Conservation (phyloP, 805 yeast genomes). For the Saturnispora sekii region DNA sequence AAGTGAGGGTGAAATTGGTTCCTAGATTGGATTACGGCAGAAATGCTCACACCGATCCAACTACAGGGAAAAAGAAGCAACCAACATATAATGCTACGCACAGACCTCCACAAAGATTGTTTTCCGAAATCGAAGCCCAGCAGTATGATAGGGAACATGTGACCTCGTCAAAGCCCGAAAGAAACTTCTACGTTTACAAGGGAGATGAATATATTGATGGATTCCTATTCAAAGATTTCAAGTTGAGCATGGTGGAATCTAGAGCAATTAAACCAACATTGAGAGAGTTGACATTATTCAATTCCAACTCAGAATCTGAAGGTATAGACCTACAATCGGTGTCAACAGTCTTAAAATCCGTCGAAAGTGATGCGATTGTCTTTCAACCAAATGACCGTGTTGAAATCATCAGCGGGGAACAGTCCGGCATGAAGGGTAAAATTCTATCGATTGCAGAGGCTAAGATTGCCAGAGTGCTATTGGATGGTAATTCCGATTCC, state of each 20-base stretch:
- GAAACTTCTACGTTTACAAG: slow-evolving; percentile 57
- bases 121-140: slow-evolving; percentile 82
- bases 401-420: slow-evolving; percentile 88
- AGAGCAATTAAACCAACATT: slow-evolving; percentile 74
- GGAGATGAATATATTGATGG: slow-evolving; percentile 91
- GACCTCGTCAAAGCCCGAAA: slow-evolving; percentile 49
- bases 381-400: slow-evolving; percentile 94
- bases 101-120: slow-evolving; percentile 79
- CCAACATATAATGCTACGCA: slow-evolving; percentile 46
- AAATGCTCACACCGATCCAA: slow-evolving; percentile 24
- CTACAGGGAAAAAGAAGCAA: slow-evolving; percentile 28
- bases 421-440: slow-evolving; percentile 76
- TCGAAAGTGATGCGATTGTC: slow-evolving; percentile 41
- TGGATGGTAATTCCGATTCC: slow-evolving; percentile 33
- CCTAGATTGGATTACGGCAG: slow-evolving; percentile 92
- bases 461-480: slow-evolving; percentile 41
- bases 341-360: slow-evolving; percentile 73
- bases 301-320: slow-evolving; percentile 39
- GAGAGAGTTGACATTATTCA: slow-evolving; percentile 79
- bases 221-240: slow-evolving; percentile 76
- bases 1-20: slow-evolving; percentile 84
- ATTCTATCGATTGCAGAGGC: slow-evolving; percentile 57
- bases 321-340: slow-evolving; percentile 83
- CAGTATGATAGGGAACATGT: slow-evolving; percentile 70
- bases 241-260: slow-evolving; percentile 70